Base-by-base conservation (phyloP, 768 basidiomycete species). In the Boletus reticulatus region DNA sequence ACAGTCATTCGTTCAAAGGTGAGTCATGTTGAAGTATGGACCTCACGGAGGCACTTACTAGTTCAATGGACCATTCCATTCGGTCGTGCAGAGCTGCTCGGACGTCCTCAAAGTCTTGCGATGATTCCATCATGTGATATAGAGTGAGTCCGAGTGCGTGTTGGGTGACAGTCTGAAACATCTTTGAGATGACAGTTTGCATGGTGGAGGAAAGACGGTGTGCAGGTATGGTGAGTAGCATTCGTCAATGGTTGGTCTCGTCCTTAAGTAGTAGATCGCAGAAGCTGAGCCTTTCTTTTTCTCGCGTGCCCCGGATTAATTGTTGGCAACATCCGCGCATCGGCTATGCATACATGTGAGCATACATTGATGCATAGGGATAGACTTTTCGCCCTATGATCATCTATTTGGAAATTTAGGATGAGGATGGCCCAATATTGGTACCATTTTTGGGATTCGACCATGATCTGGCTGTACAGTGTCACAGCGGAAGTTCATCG, bases 41-140 rank as follows among this genome's bases (percentile, higher is more conserved):
- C 5, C 34, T 6, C 20, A n/a, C 16, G 3, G 7, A 34, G 31
- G 11, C 27, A 14, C 61, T 59, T 19, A 67, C 66, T 1, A 66
- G 39, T 6, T 68, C 66, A 1, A 68, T 63, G 4, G 64, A 61
- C 61, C 67, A 61, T n/a, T 53, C 43, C 5, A 37, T 59, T 5
- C 64, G 48, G 10, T 61, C 59, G n/a, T 58, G 55, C 41, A 67
- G 42, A 43, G 34, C 48, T 24, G 7, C 12, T 20, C 42, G 66
- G 56, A 67, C 56, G 4, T 67, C 66, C 38, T 61, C 43, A 43
- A 67, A 67, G 52, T 66, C 64, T 4, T 6, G 20, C 9, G 64
- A 67, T 3, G 59, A 50, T 12, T 1, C 38, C 37, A 67, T 53
- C 54, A 47, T 58, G 11, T 66, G 34, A 2, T 68, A 66, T 1